A percentile compares a stretch with the other conserved stretches of the same genome.
Evolutionary conservation across 2,329 filamentous ascomycete genomes (phyloP).

Genomic region (Paramyrothecium sp.): DNA sequence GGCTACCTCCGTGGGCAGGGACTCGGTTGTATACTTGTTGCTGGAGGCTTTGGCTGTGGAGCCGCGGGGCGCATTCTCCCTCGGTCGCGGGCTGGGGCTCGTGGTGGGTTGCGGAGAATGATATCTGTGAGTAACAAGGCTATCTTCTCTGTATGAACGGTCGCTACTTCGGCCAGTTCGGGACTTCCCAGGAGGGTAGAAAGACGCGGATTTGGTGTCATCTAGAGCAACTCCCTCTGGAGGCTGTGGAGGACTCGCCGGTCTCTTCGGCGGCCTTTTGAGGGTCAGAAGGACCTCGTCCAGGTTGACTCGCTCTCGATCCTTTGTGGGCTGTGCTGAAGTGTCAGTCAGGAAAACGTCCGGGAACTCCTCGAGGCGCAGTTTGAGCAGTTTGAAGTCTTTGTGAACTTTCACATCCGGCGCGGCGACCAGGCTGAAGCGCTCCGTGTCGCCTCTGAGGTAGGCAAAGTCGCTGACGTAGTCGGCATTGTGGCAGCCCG

Average conservation of each 20-base stretch:
- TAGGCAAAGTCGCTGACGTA: conserved; percentile 55
- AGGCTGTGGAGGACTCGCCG: not conserved
- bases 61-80: conserved; percentile 10
- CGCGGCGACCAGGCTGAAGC: conserved; percentile 53
- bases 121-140: not conserved
- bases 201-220: not conserved
- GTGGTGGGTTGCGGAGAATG: not conserved
- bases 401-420: conserved; percentile 45
- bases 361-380: conserved; percentile 50
- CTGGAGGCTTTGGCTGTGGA: not conserved
- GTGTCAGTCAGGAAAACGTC: conserved; percentile 46
- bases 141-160: not conserved
- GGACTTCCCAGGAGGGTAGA: not conserved
- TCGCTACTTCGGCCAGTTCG: not conserved
- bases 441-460: conserved; percentile 44
- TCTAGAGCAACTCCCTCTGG: not conserved
- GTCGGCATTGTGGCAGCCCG: conserved; percentile 55
- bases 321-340: conserved; percentile 21
- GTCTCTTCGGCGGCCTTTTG: too few species aligned
- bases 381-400: conserved; percentile 50
- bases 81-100: not conserved
- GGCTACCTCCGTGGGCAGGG: conserved; percentile 11
- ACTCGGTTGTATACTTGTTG: conserved; percentile 6
- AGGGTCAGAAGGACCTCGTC: too few species aligned
- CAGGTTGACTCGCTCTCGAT: not conserved